A percentile compares a stretch with the other conserved stretches of the same genome.
Evolutionary conservation across 331 rosid species (phyloP).

Genomic region (Malus hybrid): DNA sequence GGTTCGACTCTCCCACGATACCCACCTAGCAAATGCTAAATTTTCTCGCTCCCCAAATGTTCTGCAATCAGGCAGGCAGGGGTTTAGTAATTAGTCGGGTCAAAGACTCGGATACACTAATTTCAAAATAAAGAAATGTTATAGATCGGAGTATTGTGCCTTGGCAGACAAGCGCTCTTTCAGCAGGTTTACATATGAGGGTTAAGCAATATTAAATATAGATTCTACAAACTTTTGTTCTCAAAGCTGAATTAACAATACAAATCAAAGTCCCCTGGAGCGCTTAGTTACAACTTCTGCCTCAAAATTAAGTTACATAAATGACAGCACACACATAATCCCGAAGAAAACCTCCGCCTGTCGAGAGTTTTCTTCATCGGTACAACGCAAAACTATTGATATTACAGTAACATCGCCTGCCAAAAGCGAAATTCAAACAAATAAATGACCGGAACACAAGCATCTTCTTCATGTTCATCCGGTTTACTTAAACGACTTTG

Average conservation of each 20-base stretch:
- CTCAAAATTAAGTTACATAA: slow-evolving; percentile 4
- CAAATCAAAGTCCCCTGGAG: slow-evolving; percentile 7
- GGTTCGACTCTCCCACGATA: too few relatives aligned
- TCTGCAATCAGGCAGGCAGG: too few relatives aligned
- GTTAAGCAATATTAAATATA: not conserved
- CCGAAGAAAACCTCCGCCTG: slow-evolving; percentile 7
- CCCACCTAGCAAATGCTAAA: too few relatives aligned
- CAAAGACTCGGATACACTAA: too few relatives aligned
- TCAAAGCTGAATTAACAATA: slow-evolving; percentile 9
- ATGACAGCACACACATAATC: slow-evolving; percentile 10
- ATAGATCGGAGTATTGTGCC: too few relatives aligned
- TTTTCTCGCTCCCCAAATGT: too few relatives aligned
- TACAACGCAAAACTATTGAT: slow-evolving; percentile 10
- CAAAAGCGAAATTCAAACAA: not conserved
- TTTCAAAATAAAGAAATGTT: too few relatives aligned
- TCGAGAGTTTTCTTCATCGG: not conserved
- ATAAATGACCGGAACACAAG: not conserved
- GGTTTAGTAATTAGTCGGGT: too few relatives aligned
- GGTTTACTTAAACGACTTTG: not conserved
- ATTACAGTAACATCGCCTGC: slow-evolving; percentile 35
- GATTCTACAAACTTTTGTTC: slow-evolving; percentile 6
- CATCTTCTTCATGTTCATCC: not conserved
- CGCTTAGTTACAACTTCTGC: slow-evolving; percentile 18
- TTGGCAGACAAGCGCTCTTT: slow-evolving; percentile 1
- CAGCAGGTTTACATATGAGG: not conserved